phyloP scores from a whole-genome alignment of 2,329 filamentous ascomycete genomes.

The Mycosphaerella arachidis region DNA sequence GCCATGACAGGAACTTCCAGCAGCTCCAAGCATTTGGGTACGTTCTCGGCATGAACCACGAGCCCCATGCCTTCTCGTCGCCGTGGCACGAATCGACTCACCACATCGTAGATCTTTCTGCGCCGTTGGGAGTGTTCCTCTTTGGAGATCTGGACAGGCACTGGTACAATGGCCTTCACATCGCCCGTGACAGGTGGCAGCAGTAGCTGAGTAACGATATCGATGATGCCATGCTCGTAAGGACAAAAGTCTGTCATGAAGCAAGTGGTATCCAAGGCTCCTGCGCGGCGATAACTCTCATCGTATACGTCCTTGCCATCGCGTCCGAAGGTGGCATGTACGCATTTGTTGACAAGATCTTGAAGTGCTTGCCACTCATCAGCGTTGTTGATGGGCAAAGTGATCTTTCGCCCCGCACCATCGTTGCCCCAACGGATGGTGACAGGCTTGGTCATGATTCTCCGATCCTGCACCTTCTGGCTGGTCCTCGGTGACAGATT shows the following conservation, averaged over 20 bases:
- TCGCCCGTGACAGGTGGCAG: slow-evolving; percentile 29
- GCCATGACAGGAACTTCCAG: background rate
- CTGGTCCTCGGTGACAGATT: slow-evolving; percentile 5
- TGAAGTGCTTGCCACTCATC: background rate
- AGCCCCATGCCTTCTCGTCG: background rate
- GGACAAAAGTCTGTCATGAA: slow-evolving; percentile 35
- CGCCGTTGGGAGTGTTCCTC: background rate
- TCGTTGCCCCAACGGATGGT: slow-evolving; percentile 8
- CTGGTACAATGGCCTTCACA: background rate
- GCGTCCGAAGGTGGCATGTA: slow-evolving; percentile 48
- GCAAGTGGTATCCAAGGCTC: slow-evolving; percentile 43
- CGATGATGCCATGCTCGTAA: slow-evolving; percentile 45
- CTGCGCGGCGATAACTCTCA: slow-evolving; percentile 49
- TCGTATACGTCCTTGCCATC: slow-evolving; percentile 47
- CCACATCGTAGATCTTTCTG: background rate
- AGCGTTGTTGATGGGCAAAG: background rate
- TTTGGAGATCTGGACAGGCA: background rate
- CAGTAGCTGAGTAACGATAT: slow-evolving; percentile 46
- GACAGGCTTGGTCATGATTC: slow-evolving; percentile 6
- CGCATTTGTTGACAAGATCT: slow-evolving; percentile 17
- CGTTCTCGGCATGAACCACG: background rate
- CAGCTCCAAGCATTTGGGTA: background rate
- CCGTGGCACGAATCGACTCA: background rate
- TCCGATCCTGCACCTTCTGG: slow-evolving; percentile 4
- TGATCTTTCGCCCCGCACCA: background rate